Percentiles rank a stretch among this genome's conserved stretches.
Conservation (phyloP, 805 yeast species). For the Candida sphagnicola region DNA sequence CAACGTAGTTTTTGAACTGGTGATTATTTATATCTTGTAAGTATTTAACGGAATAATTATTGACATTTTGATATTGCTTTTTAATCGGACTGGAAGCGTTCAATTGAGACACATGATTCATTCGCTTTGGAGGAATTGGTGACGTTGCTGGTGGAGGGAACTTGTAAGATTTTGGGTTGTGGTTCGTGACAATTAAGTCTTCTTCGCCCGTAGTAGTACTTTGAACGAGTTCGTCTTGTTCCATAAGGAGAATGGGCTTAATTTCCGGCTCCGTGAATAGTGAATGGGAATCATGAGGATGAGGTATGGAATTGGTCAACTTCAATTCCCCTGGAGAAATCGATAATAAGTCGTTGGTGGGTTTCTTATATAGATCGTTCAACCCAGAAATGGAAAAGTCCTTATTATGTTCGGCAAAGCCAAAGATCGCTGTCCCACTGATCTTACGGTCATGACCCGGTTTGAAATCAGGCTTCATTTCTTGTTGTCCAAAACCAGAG, state of each 20-base stretch:
- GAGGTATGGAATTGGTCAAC: not conserved
- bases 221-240: constrained; percentile 24
- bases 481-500: constrained; percentile 28
- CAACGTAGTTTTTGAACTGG: constrained; percentile 17
- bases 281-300: constrained; percentile 8
- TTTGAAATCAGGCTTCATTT: constrained; percentile 13
- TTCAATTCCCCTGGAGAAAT: constrained; percentile 32
- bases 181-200: constrained; percentile 48
- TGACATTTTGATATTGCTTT: constrained; percentile 10
- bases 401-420: constrained; percentile 60
- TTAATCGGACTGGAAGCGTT: constrained; percentile 2
- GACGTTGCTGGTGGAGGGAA: constrained; percentile 45
- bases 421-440: constrained; percentile 82
- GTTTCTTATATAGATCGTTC: constrained; percentile 18
- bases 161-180: constrained; percentile 47
- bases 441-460: constrained; percentile 52
- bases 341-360: constrained; percentile 19
- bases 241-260: constrained; percentile 22
- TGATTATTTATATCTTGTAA: constrained; percentile 26
- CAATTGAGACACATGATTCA: not conserved
- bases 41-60: constrained; percentile 40
- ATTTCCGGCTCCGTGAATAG: constrained; percentile 9
- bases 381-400: constrained; percentile 59
- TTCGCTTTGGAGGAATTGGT: not conserved
- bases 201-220: constrained; percentile 7